Evolutionary conservation across 2,329 filamentous ascomycete genomes (phyloP).

Genomic region (Elsinoe australis): DNA sequence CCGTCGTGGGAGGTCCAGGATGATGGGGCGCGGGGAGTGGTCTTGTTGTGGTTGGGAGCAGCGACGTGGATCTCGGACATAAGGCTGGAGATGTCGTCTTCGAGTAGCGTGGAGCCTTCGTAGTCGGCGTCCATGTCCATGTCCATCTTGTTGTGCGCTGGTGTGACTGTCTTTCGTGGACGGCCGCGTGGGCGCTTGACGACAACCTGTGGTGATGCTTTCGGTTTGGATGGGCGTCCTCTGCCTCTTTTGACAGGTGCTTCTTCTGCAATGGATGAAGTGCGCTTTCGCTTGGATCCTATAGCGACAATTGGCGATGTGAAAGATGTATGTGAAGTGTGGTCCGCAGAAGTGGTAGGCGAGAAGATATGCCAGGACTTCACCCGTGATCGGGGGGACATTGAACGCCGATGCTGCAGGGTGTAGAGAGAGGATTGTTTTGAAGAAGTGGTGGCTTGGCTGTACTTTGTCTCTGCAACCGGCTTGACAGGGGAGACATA

Average conservation of each 20-base stretch:
- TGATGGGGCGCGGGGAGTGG: background rate
- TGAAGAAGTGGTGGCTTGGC: background rate
- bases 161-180: background rate
- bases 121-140: background rate
- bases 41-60: background rate
- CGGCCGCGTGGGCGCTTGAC: background rate
- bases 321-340: background rate
- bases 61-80: constrained; percentile 7
- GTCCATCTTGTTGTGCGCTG: background rate
- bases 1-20: constrained; percentile 2
- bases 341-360: background rate
- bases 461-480: background rate
- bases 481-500: constrained; percentile 4
- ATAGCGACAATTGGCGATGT: background rate
- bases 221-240: constrained; percentile 6
- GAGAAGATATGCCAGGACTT: constrained; percentile 1
- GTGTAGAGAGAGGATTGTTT: background rate
- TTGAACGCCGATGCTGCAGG: background rate
- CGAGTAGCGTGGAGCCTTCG: background rate
- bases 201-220: background rate
- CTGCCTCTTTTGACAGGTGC: background rate
- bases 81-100: background rate
- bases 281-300: background rate
- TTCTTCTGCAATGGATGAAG: background rate
- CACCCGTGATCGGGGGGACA: constrained; percentile 7